A percentile compares a stretch with the other conserved stretches of the same genome.
These are phyloP conservation scores for Hortiboletus flavorubellus DNA, from an alignment of 768 basidiomycete genomes.

Conservation along the genomic window DNA sequence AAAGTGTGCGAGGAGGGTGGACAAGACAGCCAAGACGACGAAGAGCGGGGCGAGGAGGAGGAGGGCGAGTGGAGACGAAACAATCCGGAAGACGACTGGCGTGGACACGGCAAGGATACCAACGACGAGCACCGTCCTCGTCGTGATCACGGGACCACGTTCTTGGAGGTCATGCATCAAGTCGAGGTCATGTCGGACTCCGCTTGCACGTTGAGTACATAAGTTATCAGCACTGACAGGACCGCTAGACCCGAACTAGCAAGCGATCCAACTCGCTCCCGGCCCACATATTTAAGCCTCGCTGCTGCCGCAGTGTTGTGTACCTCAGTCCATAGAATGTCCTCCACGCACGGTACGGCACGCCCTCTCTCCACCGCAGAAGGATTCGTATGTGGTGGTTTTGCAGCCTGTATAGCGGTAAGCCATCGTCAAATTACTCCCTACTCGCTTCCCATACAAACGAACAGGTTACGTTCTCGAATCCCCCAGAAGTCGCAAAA, in stretches of 20 bases:
- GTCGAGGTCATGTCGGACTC: not conserved
- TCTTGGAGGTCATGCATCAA: constrained; percentile 21
- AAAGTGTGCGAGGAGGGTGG: constrained; percentile 52
- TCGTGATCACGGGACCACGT: constrained; percentile 42
- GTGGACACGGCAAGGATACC: constrained; percentile 55
- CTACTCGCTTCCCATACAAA: constrained; percentile 5
- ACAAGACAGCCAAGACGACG: constrained; percentile 43
- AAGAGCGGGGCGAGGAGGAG: constrained; percentile 63
- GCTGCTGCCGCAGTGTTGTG: not conserved
- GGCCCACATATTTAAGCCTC: constrained; percentile 1
- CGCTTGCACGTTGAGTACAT: not conserved
- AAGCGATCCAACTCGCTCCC: not conserved
- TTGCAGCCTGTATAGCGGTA: constrained; percentile 91
- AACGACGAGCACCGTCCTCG: constrained; percentile 52
- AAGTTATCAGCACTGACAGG: not conserved
- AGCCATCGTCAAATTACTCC: constrained; percentile 5
- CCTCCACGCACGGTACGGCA: constrained; percentile 8
- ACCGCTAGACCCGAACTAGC: not conserved
- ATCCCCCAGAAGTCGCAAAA: constrained; percentile 77
- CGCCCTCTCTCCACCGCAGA: constrained; percentile 62
- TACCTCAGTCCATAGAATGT: constrained; percentile 12
- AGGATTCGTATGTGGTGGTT: constrained; percentile 83
- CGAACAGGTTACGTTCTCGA: constrained; percentile 73
- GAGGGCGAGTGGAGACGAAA: constrained; percentile 65
- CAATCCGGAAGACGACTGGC: constrained; percentile 50